Percentiles rank a stretch among this genome's conserved stretches.
These are phyloP conservation scores for Sparassis latifolia DNA, from an alignment of 1,284 basidiomycete species.

Conservation along the genomic window DNA sequence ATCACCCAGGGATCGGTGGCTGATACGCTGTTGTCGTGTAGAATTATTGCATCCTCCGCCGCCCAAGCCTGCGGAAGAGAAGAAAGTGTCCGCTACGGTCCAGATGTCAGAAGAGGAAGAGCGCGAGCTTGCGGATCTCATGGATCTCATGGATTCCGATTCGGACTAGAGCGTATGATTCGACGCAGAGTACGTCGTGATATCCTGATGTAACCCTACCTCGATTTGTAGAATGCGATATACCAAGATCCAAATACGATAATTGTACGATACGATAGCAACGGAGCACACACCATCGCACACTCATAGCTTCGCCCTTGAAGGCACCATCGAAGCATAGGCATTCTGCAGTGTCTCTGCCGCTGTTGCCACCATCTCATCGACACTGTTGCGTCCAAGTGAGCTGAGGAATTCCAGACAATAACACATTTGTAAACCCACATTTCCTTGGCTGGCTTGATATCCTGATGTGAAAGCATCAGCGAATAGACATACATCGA, in stretches of 20 bases:
- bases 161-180: slow-evolving; percentile 9
- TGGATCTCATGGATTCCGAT: slow-evolving; percentile 70
- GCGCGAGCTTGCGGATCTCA: slow-evolving; percentile 72
- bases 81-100: slow-evolving; percentile 16
- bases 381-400: slow-evolving; percentile 41
- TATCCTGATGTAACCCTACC: slow-evolving; percentile 1
- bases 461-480: slow-evolving; percentile 36
- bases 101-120: slow-evolving; percentile 71
- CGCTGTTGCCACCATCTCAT: slow-evolving; percentile 62
- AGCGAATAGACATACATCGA: neutral
- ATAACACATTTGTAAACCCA: slow-evolving; percentile 27
- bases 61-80: slow-evolving; percentile 21
- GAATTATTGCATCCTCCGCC: slow-evolving; percentile 45
- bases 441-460: slow-evolving; percentile 81
- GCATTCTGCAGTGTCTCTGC: slow-evolving; percentile 37
- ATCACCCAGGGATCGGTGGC: neutral
- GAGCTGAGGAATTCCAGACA: slow-evolving; percentile 5
- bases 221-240: neutral
- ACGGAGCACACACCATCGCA: neutral
- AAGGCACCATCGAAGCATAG: slow-evolving; percentile 22
- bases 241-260: neutral
- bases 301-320: slow-evolving; percentile 38
- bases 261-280: neutral
- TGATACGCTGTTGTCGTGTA: slow-evolving; percentile 19
- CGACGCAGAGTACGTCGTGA: neutral